Evolutionary conservation across 768 basidiomycete species (phyloP).

Genomic region (Tulasnella sp.): DNA sequence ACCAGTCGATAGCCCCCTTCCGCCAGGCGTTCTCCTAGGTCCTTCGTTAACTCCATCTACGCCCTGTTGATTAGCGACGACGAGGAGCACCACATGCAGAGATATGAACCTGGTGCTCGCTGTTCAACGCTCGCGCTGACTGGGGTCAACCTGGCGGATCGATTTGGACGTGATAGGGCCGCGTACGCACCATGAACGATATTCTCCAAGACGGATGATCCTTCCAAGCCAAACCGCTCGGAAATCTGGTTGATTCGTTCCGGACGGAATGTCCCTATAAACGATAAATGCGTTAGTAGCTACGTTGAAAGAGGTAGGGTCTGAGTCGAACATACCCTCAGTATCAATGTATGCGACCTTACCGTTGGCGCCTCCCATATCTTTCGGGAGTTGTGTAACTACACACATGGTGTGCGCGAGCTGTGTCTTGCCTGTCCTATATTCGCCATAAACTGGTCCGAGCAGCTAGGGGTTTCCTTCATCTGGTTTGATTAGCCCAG

Average conservation of each 20-base stretch:
- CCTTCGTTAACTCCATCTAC: slow-evolving; percentile 81
- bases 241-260: slow-evolving; percentile 86
- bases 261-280: slow-evolving; percentile 79
- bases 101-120: slow-evolving; percentile 68
- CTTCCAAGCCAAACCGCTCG: slow-evolving; percentile 88
- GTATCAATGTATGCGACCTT: slow-evolving; percentile 93
- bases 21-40: slow-evolving; percentile 75
- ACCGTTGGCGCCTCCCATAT: slow-evolving; percentile 82
- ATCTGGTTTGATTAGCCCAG: not conserved
- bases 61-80: not conserved
- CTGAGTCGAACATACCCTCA: slow-evolving; percentile 44
- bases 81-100: not conserved
- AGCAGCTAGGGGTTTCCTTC: not conserved
- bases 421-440: slow-evolving; percentile 92
- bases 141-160: slow-evolving; percentile 9
- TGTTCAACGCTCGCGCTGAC: slow-evolving; percentile 77
- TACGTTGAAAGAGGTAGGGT: slow-evolving; percentile 22
- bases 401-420: slow-evolving; percentile 93
- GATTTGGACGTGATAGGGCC: not conserved
- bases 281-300: slow-evolving; percentile 20
- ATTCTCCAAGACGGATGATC: slow-evolving; percentile 75
- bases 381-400: slow-evolving; percentile 73
- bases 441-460: slow-evolving; percentile 79
- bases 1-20: slow-evolving; percentile 42
- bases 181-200: slow-evolving; percentile 61